A percentile compares a stretch with the other conserved stretches of the same genome.
Evolutionary conservation across 2,329 filamentous ascomycete genomes (phyloP).

Genomic region (Microdochium paspali): DNA sequence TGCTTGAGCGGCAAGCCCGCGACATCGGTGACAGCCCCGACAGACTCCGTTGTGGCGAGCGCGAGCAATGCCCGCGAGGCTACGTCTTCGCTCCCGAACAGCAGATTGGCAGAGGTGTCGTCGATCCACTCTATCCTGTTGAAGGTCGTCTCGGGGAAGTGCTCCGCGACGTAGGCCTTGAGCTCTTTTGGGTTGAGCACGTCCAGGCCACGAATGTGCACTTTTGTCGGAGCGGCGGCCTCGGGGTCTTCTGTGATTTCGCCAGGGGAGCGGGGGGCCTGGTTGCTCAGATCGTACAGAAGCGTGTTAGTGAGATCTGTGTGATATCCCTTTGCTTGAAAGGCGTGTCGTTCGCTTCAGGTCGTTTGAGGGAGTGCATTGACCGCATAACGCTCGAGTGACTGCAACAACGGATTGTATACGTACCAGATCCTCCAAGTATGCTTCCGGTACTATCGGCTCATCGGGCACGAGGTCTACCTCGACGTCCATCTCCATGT

Average conservation of each 20-base stretch:
- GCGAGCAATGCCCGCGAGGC: conserved; percentile 46
- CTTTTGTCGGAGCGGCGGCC: conserved; percentile 44
- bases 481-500: conserved; percentile 64
- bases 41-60: too few species aligned
- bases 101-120: conserved; percentile 78
- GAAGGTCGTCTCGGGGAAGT: conserved; percentile 48
- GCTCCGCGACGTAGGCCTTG: conserved; percentile 60
- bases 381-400: not conserved
- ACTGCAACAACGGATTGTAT: not conserved
- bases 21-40: conserved; percentile 40
- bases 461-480: conserved; percentile 37
- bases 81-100: conserved; percentile 52
- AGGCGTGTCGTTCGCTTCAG: too few species aligned
- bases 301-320: too few species aligned
- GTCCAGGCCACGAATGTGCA: conserved; percentile 80
- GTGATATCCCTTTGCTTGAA: too few species aligned
- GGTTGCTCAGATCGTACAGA: not conserved
- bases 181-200: conserved; percentile 74
- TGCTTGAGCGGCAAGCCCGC: conserved; percentile 51
- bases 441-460: conserved; percentile 19
- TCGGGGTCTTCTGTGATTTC: conserved; percentile 27
- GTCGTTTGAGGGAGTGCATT: not conserved
- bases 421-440: conserved; percentile 19
- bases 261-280: conserved; percentile 18
- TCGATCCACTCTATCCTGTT: conserved; percentile 86